phyloP scores from a whole-genome alignment of 208 protist species.

The Wallacemonas sp. region DNA sequence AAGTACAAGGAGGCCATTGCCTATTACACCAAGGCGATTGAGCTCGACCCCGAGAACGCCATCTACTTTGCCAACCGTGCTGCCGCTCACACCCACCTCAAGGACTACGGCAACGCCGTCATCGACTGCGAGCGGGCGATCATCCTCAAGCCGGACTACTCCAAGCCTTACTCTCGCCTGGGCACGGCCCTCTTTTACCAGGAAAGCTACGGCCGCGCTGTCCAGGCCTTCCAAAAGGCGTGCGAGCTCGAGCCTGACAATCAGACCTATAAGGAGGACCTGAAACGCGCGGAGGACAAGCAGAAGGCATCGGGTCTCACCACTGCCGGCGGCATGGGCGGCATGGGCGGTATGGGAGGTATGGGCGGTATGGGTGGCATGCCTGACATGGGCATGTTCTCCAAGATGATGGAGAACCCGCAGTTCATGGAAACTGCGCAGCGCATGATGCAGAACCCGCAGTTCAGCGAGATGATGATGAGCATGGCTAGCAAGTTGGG shows the following conservation, averaged over 20 bases:
- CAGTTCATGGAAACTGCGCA: slow-evolving; percentile 89
- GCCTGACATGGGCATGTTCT: slow-evolving; percentile 78
- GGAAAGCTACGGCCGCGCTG: slow-evolving; percentile 80
- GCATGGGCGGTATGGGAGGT: slow-evolving; percentile 38
- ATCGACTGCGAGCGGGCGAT: slow-evolving; percentile 91
- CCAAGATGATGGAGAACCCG: slow-evolving; percentile 90
- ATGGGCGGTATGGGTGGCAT: slow-evolving; percentile 47
- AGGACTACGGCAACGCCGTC: slow-evolving; percentile 87
- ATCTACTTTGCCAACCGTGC: slow-evolving; percentile 93
- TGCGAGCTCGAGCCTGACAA: slow-evolving; percentile 93
- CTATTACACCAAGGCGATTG: slow-evolving; percentile 93
- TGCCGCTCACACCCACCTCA: slow-evolving; percentile 90
- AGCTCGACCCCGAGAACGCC: slow-evolving; percentile 84
- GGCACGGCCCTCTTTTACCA: slow-evolving; percentile 91
- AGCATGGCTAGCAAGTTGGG: slow-evolving; percentile 82
- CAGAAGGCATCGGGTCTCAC: slow-evolving; percentile 34
- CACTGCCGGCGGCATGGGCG: slow-evolving; percentile 24
- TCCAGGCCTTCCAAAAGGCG: slow-evolving; percentile 89
- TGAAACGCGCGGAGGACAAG: slow-evolving; percentile 88
- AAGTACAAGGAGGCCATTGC: slow-evolving; percentile 94
- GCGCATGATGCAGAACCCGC: slow-evolving; percentile 90
- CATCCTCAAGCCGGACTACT: slow-evolving; percentile 81
- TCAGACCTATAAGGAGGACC: slow-evolving; percentile 88
- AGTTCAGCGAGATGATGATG: slow-evolving; percentile 82
- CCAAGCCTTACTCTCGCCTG: slow-evolving; percentile 90